Percentiles rank a stretch among this genome's conserved stretches.
phyloP scores from a whole-genome alignment of 805 yeast species.

The Diddensiella transvaalensis region DNA sequence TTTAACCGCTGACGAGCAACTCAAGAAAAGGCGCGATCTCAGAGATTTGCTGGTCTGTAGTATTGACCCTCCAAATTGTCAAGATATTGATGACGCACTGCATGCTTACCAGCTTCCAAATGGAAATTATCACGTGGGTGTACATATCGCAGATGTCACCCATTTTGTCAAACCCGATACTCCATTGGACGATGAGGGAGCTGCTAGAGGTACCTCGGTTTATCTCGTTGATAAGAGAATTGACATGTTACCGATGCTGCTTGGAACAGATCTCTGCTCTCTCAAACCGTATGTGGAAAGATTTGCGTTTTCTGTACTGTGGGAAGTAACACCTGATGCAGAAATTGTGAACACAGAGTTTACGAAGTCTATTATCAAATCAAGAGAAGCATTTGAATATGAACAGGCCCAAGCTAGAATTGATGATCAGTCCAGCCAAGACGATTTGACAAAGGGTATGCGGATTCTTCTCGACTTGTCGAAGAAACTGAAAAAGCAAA shows the following conservation, averaged over 20 bases:
- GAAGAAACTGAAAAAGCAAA: slow-evolving; percentile 73
- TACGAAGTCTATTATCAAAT: slow-evolving; percentile 83
- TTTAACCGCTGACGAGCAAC: slow-evolving; percentile 35
- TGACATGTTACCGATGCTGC: slow-evolving; percentile 93
- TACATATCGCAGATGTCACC: slow-evolving; percentile 98
- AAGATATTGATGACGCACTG: slow-evolving; percentile 96
- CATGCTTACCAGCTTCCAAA: slow-evolving; percentile 83
- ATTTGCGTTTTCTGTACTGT: slow-evolving; percentile 89
- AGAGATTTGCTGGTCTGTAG: slow-evolving; percentile 89
- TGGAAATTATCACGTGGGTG: slow-evolving; percentile 97
- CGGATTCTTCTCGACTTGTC: slow-evolving; percentile 76
- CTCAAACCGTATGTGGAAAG: slow-evolving; percentile 93
- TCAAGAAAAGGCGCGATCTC: slow-evolving; percentile 69
- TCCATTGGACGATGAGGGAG: slow-evolving; percentile 92
- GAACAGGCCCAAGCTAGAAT: slow-evolving; percentile 90
- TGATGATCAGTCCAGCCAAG: slow-evolving; percentile 71
- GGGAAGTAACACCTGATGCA: slow-evolving; percentile 91
- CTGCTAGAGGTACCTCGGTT: slow-evolving; percentile 95
- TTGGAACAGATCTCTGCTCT: slow-evolving; percentile 95
- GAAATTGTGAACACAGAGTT: slow-evolving; percentile 74
- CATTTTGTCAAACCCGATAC: slow-evolving; percentile 94
- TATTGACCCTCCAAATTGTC: slow-evolving; percentile 97
- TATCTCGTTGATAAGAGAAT: slow-evolving; percentile 96
- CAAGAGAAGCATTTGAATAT: slow-evolving; percentile 92
- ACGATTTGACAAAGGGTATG: slow-evolving; percentile 87